phyloP scores from a whole-genome alignment of 2,329 filamentous ascomycete genomes.

The Pseudogymnoascus sp. region DNA sequence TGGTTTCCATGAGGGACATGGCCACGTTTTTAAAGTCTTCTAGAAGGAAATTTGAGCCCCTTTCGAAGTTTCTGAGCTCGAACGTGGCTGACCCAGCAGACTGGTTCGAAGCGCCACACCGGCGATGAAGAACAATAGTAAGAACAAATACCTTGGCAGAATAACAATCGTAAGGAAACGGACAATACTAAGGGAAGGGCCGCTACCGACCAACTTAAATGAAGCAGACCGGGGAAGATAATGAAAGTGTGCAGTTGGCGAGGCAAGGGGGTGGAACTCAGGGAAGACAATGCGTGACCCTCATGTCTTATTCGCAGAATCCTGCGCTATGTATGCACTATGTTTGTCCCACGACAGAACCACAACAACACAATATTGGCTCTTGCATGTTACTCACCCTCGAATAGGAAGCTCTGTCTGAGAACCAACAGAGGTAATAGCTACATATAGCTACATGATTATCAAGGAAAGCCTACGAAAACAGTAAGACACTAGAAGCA shows the following conservation, averaged over 20 bases:
- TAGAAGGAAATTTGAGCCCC: constrained; percentile 1
- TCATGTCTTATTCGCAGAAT: background rate
- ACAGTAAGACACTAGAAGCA: background rate
- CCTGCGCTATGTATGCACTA: background rate
- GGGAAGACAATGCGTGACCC: background rate
- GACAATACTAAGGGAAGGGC: constrained; percentile 2
- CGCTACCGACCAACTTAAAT: constrained; percentile 1
- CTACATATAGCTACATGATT: background rate
- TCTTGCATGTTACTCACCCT: background rate
- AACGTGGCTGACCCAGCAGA: background rate
- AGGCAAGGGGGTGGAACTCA: background rate
- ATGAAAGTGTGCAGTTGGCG: background rate
- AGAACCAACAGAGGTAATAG: background rate
- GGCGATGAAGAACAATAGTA: constrained; percentile 4
- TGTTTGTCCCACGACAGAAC: background rate
- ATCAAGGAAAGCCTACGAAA: background rate
- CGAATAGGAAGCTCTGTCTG: background rate
- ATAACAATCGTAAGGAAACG: background rate
- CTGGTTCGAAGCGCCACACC: background rate
- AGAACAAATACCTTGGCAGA: background rate
- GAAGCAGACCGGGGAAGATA: background rate
- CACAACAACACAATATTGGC: background rate
- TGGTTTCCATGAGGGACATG: background rate
- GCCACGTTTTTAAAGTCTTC: background rate
- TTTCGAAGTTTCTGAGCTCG: background rate